phyloP scores from a whole-genome alignment of 2,329 filamentous ascomycete species.

The Colletotrichum cuscutae region DNA sequence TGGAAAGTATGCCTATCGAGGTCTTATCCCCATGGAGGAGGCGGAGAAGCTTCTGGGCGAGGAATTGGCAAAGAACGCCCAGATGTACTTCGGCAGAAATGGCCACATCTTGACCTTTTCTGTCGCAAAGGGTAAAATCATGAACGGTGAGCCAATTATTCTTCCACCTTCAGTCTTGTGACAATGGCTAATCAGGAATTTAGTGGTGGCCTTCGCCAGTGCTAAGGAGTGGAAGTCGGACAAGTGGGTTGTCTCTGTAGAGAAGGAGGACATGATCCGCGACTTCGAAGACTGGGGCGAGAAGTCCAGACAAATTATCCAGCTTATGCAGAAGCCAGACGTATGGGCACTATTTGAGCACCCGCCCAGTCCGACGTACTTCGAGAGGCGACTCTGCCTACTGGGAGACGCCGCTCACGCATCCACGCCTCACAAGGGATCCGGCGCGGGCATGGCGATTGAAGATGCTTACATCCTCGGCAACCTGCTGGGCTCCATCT shows the following conservation, averaged over 20 bases:
- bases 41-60: conserved; percentile 60
- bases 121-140: conserved; percentile 61
- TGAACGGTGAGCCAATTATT: conserved; percentile 51
- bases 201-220: conserved; percentile 25
- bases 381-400: conserved; percentile 36
- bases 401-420: conserved; percentile 42
- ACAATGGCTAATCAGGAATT: background rate
- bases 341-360: conserved; percentile 33
- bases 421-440: conserved; percentile 39
- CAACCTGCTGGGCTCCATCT: conserved; percentile 6
- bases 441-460: conserved; percentile 39
- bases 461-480: conserved; percentile 41
- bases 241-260: conserved; percentile 19
- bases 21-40: conserved; percentile 57
- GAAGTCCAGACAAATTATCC: conserved; percentile 9
- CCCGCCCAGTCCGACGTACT: conserved; percentile 33
- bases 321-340: conserved; percentile 27
- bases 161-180: background rate
- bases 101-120: conserved; percentile 70
- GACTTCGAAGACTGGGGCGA: conserved; percentile 29
- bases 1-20: conserved; percentile 68
- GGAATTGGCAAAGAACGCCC: conserved; percentile 44
- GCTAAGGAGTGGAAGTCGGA: conserved; percentile 22
- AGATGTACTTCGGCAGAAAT: conserved; percentile 65
- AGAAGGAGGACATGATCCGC: conserved; percentile 24